Evolutionary conservation across 2,329 filamentous ascomycete genomes (phyloP), one percentile per base, ranked within the genome.

Genomic region (Stemphylium vesicarium): DNA sequence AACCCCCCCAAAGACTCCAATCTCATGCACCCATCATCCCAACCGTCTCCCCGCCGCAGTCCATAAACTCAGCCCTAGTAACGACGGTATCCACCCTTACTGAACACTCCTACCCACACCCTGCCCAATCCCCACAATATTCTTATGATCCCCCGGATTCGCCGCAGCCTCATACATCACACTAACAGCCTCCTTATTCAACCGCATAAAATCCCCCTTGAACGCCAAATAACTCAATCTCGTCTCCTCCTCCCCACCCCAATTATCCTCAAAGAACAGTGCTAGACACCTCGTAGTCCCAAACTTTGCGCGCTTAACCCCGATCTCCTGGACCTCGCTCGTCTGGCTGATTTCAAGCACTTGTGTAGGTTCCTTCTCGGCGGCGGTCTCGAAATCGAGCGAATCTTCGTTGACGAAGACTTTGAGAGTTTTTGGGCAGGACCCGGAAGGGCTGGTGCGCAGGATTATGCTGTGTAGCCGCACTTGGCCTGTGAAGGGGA

Each of bases 161-260:
- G 95, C 89, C 22, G 94, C 94, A 15, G 92, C 90, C 82, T 99
- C 95, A 76, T 98, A 99, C 57, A 96, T 69, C 66, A 98, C 94
- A 64, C 89, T 92, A 6, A 89, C 81, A 1, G 95, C 92, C 72
- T 94, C 91, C 50, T 89, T 83, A 41, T 89, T 95, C 69, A 96
- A 77, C 73, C 88, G 87, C 85, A 95, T 95, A 83, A 92, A 98
- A 77, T 96, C 91, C 20, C 95, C 95, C 78, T 91, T 93, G 80
- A 99, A 98, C 1, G 91, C 95, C 52, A 98, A 61, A 77, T 97
- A 99, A 58, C 82, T 87, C 2, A 98, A 75, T 43, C 87, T 83
- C 39, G 91, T 94, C 50, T 89, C 86, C 50, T 96, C 91, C 71
- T 93, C 91, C 12, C 92, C 90, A 0, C 87, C 91, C 65, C 94